These are phyloP conservation scores for Citrus unshiu DNA, from an alignment of 345 rosid genomes.

Conservation along the genomic window DNA sequence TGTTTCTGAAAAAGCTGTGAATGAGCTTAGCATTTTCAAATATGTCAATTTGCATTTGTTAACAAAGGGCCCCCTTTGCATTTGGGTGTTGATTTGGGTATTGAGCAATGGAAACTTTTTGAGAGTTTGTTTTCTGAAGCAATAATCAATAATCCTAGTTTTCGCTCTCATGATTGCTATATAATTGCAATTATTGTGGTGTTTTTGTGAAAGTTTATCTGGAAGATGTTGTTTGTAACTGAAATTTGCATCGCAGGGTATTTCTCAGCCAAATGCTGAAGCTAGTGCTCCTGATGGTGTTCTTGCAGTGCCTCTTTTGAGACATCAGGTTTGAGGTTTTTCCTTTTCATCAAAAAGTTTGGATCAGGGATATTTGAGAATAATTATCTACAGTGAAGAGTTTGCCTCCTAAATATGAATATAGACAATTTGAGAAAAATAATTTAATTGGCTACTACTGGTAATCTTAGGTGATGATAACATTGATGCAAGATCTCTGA, in stretches of 20 bases:
- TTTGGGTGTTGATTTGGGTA: neutral
- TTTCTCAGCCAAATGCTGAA: constrained; percentile 79
- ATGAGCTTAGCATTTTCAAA: neutral
- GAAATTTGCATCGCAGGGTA: constrained; percentile 48
- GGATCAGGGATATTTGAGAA: neutral
- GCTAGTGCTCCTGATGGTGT: constrained; percentile 73
- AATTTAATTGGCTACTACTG: neutral
- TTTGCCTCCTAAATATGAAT: neutral
- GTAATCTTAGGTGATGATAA: neutral
- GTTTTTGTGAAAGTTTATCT: neutral
- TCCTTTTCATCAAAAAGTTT: neutral
- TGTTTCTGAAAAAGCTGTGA: neutral
- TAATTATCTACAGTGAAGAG: neutral
- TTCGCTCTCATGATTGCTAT: neutral
- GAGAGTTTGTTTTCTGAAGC: neutral
- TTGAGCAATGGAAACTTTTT: neutral
- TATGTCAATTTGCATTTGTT: neutral
- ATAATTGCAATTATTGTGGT: neutral
- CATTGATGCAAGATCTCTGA: neutral
- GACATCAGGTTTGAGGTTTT: constrained; percentile 72
- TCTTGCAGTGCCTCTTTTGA: constrained; percentile 78
- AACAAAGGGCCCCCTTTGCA: neutral
- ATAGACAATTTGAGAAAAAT: neutral
- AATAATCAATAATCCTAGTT: neutral
- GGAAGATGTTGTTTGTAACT: neutral